Percentiles rank a stretch among this genome's conserved stretches.
Evolutionary conservation across 2,329 filamentous ascomycete species (phyloP).

Genomic region (Monilinia polystroma): DNA sequence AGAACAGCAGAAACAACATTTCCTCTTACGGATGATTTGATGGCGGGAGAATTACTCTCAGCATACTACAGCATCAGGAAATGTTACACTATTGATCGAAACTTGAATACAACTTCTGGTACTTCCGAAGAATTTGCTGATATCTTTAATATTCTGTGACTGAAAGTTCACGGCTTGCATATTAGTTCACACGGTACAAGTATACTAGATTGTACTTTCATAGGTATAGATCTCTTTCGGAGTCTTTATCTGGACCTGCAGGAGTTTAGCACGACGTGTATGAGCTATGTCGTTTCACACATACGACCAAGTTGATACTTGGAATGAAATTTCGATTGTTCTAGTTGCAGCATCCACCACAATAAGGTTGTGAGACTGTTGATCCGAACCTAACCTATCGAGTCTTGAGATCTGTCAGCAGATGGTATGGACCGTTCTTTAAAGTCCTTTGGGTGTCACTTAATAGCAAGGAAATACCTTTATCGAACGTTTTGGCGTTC

Average conservation of each 20-base stretch:
- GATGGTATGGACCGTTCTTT: background rate
- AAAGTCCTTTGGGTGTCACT: background rate
- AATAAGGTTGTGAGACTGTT: background rate
- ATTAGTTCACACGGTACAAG: background rate
- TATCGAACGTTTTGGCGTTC: background rate
- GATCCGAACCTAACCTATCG: background rate
- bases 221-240: conserved; percentile 20
- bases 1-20: conserved; percentile 4
- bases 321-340: background rate
- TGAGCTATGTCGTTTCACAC: conserved; percentile 28
- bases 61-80: background rate
- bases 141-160: background rate
- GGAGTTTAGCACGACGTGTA: conserved; percentile 26
- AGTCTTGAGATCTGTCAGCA: conserved; percentile 3
- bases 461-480: background rate
- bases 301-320: conserved; percentile 22
- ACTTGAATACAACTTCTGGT: conserved; percentile 3
- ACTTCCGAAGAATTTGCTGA: conserved; percentile 20
- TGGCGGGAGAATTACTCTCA: conserved; percentile 3
- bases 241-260: conserved; percentile 28
- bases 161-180: background rate
- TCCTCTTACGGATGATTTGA: conserved; percentile 1
- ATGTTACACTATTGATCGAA: conserved; percentile 11
- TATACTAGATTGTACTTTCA: background rate
- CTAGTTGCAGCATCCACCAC: background rate